Evolutionary conservation across 148 eudicot species (phyloP).

Genomic region (Polygonum maritimum): DNA sequence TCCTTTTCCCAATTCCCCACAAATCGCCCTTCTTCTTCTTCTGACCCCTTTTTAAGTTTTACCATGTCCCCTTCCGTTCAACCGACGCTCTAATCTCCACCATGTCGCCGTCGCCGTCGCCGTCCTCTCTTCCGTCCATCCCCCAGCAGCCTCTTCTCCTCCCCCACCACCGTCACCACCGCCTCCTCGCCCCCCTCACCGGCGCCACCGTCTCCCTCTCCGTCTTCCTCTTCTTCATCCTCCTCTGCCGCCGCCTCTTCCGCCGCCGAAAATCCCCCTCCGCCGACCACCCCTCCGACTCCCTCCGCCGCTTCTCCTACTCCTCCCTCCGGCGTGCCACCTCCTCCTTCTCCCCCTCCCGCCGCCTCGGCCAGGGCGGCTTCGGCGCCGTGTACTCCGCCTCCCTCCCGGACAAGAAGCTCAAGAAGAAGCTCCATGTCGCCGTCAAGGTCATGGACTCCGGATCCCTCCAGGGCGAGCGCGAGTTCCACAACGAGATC

Average conservation of each 20-base stretch:
- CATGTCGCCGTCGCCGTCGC: neutral
- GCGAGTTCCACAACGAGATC: slow-evolving; percentile 89
- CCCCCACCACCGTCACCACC: neutral
- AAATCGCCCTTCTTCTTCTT: neutral
- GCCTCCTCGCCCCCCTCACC: slow-evolving; percentile 9
- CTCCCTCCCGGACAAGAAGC: slow-evolving; percentile 14
- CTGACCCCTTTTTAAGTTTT: neutral
- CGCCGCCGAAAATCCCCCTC: slow-evolving; percentile 26
- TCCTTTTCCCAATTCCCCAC: neutral
- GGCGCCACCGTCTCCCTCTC: slow-evolving; percentile 27
- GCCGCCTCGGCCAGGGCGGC: slow-evolving; percentile 78
- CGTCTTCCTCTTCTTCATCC: slow-evolving; percentile 35
- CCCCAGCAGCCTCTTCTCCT: neutral
- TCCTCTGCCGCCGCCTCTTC: slow-evolving; percentile 44
- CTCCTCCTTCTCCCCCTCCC: slow-evolving; percentile 38
- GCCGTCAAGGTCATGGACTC: slow-evolving; percentile 82
- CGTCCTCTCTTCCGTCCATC: neutral
- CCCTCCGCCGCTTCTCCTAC: slow-evolving; percentile 57
- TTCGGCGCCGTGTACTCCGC: slow-evolving; percentile 73
- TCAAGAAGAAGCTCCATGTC: slow-evolving; percentile 13
- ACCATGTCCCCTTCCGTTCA: neutral
- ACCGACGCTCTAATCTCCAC: neutral
- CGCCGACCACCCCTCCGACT: slow-evolving; percentile 13
- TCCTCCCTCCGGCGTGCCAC: slow-evolving; percentile 62
- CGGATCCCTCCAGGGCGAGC: slow-evolving; percentile 84